Percentiles rank a stretch among this genome's conserved stretches.
Evolutionary conservation across 164 flowering plant species (phyloP).

Genomic region (Vitis rotundifolia): DNA sequence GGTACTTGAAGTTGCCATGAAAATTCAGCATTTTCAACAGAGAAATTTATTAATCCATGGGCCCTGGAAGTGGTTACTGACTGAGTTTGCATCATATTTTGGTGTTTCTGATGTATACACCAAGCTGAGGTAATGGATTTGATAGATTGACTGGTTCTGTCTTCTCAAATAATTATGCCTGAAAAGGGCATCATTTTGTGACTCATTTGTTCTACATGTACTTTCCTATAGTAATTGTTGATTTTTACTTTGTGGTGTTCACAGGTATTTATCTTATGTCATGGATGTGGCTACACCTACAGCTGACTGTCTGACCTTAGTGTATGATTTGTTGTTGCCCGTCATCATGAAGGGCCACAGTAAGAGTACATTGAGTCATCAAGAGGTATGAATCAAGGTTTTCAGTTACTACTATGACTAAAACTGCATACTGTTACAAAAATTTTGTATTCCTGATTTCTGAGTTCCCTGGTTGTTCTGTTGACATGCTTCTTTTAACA

Average conservation of each 20-base stretch:
- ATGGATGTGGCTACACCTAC: constrained; percentile 99
- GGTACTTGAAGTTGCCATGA: constrained; percentile 88
- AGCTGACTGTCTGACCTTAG: constrained; percentile 79
- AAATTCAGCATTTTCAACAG: constrained; percentile 77
- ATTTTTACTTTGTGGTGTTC: constrained; percentile 9
- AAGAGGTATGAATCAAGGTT: constrained; percentile 62
- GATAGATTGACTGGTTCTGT: not conserved
- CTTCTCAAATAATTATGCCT: not conserved
- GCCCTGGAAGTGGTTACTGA: constrained; percentile 88
- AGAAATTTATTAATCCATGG: constrained; percentile 71
- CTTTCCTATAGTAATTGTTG: constrained; percentile 10
- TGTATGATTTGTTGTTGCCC: constrained; percentile 72
- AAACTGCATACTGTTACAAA: not conserved
- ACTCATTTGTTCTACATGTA: not conserved
- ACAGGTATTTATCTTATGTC: constrained; percentile 87
- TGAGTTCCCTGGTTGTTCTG: not conserved
- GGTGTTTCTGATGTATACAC: constrained; percentile 92
- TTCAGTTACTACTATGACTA: not conserved
- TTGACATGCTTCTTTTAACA: not conserved
- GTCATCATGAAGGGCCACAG: constrained; percentile 68
- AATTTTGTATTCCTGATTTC: not conserved
- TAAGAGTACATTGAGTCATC: constrained; percentile 81
- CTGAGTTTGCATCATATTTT: constrained; percentile 85
- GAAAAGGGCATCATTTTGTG: not conserved
- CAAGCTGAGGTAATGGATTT: constrained; percentile 61